These are phyloP conservation scores for Monosporascus sp. DNA, from an alignment of 2,329 filamentous ascomycete species.

Conservation along the genomic window DNA sequence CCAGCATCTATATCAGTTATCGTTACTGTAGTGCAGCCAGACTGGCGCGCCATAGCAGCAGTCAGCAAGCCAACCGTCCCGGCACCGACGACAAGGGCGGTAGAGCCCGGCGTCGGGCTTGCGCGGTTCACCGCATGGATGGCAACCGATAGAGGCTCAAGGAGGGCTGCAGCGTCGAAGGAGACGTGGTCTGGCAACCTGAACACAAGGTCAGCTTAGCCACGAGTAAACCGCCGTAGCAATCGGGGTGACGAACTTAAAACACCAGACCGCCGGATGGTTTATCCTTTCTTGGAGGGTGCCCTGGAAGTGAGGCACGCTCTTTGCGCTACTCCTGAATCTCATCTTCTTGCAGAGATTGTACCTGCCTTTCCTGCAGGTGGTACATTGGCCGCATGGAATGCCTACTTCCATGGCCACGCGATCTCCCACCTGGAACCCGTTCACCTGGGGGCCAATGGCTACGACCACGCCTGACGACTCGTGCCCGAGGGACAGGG, in stretches of 20 bases:
- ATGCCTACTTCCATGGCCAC: constrained; percentile 41
- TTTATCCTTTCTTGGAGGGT: constrained; percentile 59
- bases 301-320: constrained; percentile 58
- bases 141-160: constrained; percentile 58
- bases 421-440: constrained; percentile 50
- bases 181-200: constrained; percentile 56
- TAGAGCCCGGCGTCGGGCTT: constrained; percentile 44
- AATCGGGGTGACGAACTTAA: constrained; percentile 41
- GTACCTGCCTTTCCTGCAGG: constrained; percentile 48
- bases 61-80: constrained; percentile 59
- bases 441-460: constrained; percentile 46
- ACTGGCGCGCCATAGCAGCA: constrained; percentile 56
- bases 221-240: constrained; percentile 1
- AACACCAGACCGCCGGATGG: constrained; percentile 57
- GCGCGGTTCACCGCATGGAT: constrained; percentile 57
- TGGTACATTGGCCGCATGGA: constrained; percentile 31
- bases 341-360: constrained; percentile 58
- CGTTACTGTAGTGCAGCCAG: constrained; percentile 54
- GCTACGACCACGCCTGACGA: constrained; percentile 54
- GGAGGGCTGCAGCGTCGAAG: constrained; percentile 53
- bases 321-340: constrained; percentile 58
- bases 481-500: constrained; percentile 60
- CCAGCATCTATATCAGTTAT: constrained; percentile 57
- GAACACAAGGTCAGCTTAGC: constrained; percentile 11
- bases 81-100: constrained; percentile 59